Evolutionary conservation across 768 basidiomycete species (phyloP).

Genomic region (Pulveroboletus sp.): DNA sequence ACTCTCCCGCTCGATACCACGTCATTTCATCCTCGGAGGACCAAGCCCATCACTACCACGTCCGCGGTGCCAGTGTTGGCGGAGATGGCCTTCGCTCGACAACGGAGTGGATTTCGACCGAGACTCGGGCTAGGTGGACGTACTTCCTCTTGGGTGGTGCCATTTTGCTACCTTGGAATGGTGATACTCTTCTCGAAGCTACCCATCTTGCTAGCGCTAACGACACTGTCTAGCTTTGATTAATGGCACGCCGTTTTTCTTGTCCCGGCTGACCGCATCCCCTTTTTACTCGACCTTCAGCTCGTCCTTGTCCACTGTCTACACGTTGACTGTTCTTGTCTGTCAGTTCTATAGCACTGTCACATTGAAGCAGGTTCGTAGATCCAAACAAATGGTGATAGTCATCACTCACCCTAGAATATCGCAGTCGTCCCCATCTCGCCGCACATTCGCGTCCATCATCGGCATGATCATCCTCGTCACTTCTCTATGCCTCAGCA

Average conservation of each 20-base stretch:
- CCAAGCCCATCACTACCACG: neutral
- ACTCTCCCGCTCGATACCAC: slow-evolving; percentile 12
- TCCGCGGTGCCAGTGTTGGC: neutral
- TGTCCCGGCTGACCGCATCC: slow-evolving; percentile 62
- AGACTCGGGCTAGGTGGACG: slow-evolving; percentile 52
- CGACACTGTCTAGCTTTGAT: slow-evolving; percentile 59
- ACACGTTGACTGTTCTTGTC: slow-evolving; percentile 60
- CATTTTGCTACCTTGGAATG: slow-evolving; percentile 85
- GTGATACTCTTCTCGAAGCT: slow-evolving; percentile 37
- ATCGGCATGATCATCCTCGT: slow-evolving; percentile 49
- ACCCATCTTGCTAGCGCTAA: neutral
- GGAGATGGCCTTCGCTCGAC: slow-evolving; percentile 18
- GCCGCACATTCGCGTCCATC: slow-evolving; percentile 49
- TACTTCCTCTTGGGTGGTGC: slow-evolving; percentile 75
- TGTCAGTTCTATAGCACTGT: slow-evolving; percentile 68
- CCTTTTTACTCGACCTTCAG: slow-evolving; percentile 53
- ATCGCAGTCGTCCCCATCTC: slow-evolving; percentile 54
- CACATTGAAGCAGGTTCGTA: slow-evolving; percentile 60
- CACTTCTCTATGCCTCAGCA: slow-evolving; percentile 60
- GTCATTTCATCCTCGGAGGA: slow-evolving; percentile 5
- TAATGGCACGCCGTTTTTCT: slow-evolving; percentile 79
- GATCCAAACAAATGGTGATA: neutral
- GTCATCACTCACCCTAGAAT: slow-evolving; percentile 1
- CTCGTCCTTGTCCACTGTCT: slow-evolving; percentile 61
- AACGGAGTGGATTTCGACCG: slow-evolving; percentile 25